phyloP scores from a whole-genome alignment of 768 basidiomycete species.

The Neoboletus magnificus region DNA sequence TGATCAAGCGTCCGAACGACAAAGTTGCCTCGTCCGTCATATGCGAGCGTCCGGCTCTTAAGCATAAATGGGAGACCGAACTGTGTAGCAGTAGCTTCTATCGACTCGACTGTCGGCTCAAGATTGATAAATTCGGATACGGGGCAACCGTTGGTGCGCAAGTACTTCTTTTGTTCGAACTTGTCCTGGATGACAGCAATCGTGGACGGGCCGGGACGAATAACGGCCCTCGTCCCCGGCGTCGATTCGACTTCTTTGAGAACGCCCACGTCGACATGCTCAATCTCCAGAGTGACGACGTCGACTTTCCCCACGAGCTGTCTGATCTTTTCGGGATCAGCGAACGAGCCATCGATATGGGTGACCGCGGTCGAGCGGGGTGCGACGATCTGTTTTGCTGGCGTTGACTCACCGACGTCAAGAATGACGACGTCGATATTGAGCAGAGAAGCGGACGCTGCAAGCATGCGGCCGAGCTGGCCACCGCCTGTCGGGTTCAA shows the following conservation, averaged over 20 bases:
- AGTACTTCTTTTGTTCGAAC: slow-evolving; percentile 61
- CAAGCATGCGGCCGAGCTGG: slow-evolving; percentile 96
- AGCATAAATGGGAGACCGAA: slow-evolving; percentile 93
- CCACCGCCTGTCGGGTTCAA: slow-evolving; percentile 68
- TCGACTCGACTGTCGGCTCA: slow-evolving; percentile 48
- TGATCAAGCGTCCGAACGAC: slow-evolving; percentile 57
- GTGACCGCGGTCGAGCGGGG: slow-evolving; percentile 43
- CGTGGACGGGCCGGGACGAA: slow-evolving; percentile 80
- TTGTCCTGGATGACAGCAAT: slow-evolving; percentile 83
- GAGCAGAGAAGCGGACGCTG: slow-evolving; percentile 81
- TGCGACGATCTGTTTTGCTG: slow-evolving; percentile 85
- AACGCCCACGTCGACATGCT: slow-evolving; percentile 83
- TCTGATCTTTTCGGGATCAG: slow-evolving; percentile 72
- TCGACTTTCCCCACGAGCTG: slow-evolving; percentile 79
- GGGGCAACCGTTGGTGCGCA: slow-evolving; percentile 47
- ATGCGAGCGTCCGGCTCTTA: slow-evolving; percentile 92
- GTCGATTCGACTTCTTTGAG: slow-evolving; percentile 47
- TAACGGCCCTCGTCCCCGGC: slow-evolving; percentile 28
- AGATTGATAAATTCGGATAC: slow-evolving; percentile 61
- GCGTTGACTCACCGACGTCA: slow-evolving; percentile 73
- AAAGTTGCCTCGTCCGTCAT: slow-evolving; percentile 94
- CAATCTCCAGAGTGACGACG: slow-evolving; percentile 92
- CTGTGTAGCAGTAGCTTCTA: slow-evolving; percentile 47
- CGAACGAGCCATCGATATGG: slow-evolving; percentile 89
- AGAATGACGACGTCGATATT: slow-evolving; percentile 83